These are phyloP conservation scores for Solanum infundibuliforme DNA, from an alignment of 257 asterid species.

Conservation along the genomic window DNA sequence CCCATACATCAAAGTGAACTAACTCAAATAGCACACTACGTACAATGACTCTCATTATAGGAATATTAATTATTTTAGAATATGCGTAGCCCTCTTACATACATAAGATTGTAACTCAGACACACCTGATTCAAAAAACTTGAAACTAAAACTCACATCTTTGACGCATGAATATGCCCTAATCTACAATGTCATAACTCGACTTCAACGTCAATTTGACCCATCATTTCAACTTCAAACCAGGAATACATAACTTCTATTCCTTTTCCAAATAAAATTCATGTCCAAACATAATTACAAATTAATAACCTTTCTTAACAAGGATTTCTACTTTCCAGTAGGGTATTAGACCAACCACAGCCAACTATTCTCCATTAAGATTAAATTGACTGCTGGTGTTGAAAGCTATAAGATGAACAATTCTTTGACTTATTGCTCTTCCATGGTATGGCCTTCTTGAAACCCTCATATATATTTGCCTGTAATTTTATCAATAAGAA, in stretches of 20 bases:
- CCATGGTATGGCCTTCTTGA: background rate
- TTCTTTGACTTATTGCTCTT: background rate
- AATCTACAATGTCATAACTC: too few relatives aligned
- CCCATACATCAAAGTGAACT: background rate
- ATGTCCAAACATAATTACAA: background rate
- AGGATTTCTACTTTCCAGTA: background rate
- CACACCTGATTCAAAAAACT: too few relatives aligned
- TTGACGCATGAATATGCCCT: too few relatives aligned
- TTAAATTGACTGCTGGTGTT: background rate
- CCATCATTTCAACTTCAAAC: background rate
- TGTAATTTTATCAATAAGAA: background rate
- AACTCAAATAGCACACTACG: background rate
- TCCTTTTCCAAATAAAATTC: background rate
- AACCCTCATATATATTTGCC: background rate
- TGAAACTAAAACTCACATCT: too few relatives aligned
- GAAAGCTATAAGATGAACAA: background rate
- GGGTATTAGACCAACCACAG: background rate
- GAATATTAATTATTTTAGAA: background rate
- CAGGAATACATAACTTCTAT: background rate
- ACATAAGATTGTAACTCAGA: too few relatives aligned
- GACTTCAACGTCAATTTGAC: background rate
- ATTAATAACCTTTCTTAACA: background rate
- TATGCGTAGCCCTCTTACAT: background rate
- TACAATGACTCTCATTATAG: background rate
- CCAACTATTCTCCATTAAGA: background rate